Percentiles rank a stretch among this genome's conserved stretches.
Evolutionary conservation across 2,329 filamentous ascomycete species (phyloP).

Genomic region (Zalaria obscura): DNA sequence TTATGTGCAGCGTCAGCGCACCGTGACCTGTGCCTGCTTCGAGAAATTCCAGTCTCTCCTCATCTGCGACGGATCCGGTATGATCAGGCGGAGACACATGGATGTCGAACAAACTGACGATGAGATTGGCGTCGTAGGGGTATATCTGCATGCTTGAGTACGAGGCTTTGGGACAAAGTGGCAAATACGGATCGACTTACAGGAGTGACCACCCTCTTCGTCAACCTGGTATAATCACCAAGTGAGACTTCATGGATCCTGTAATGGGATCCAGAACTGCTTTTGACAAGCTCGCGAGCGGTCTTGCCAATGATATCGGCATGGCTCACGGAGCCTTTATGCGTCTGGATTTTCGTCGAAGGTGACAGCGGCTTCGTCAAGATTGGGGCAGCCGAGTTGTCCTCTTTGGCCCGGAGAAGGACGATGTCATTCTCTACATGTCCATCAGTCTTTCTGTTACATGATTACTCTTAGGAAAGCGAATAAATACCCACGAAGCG

Average conservation of each 20-base stretch:
- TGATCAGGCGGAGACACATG: slow-evolving; percentile 36
- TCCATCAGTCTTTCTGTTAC: not conserved
- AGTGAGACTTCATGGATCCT: slow-evolving; percentile 52
- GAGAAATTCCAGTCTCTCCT: slow-evolving; percentile 53
- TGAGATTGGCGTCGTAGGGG: slow-evolving; percentile 58
- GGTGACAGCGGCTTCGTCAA: slow-evolving; percentile 24
- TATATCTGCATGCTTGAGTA: slow-evolving; percentile 45
- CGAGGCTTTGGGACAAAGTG: not conserved
- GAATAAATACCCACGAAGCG: no score
- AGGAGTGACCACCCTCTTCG: slow-evolving; percentile 59
- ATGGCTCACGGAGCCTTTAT: slow-evolving; percentile 36
- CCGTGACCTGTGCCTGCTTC: slow-evolving; percentile 82
- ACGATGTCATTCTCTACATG: slow-evolving; percentile 23
- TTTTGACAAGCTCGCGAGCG: slow-evolving; percentile 43
- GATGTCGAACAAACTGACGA: slow-evolving; percentile 63
- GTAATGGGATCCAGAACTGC: slow-evolving; percentile 33
- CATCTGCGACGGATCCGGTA: slow-evolving; percentile 4
- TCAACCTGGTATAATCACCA: slow-evolving; percentile 57
- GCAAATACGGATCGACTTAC: slow-evolving; percentile 27
- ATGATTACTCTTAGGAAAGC: no score
- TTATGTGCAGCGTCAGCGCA: slow-evolving; percentile 59
- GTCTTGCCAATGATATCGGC: slow-evolving; percentile 49
- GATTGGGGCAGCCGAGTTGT: slow-evolving; percentile 20
- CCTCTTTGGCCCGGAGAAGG: slow-evolving; percentile 25
- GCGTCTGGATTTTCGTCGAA: slow-evolving; percentile 19